Percentiles rank a stretch among this genome's conserved stretches.
These are phyloP conservation scores for Verticillium isaacii DNA, from an alignment of 2,329 filamentous ascomycete genomes.

Conservation along the genomic window DNA sequence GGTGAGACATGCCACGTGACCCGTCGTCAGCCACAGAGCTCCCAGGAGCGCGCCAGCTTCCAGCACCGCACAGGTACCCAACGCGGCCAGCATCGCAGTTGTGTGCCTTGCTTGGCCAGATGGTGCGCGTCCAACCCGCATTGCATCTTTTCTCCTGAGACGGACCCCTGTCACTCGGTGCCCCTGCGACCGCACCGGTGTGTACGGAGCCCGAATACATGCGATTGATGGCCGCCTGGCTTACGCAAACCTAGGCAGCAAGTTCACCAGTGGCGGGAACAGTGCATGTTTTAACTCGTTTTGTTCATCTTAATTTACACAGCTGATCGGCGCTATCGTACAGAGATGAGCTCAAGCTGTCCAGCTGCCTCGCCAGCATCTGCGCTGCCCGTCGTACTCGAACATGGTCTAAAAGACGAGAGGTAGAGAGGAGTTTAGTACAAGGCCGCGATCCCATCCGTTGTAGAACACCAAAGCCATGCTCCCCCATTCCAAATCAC, in stretches of 20 bases:
- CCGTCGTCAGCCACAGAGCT: background rate
- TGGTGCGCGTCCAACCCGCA: background rate
- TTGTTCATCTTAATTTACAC: slow-evolving; percentile 11
- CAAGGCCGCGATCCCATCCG: slow-evolving; percentile 29
- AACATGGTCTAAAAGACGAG: slow-evolving; percentile 15
- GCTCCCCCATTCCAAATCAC: slow-evolving; percentile 27
- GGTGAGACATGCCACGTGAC: slow-evolving; percentile 15
- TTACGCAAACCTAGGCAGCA: background rate
- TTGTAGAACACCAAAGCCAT: slow-evolving; percentile 46
- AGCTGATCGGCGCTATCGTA: slow-evolving; percentile 14
- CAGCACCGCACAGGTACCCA: background rate
- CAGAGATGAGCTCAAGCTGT: slow-evolving; percentile 11
- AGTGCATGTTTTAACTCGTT: background rate
- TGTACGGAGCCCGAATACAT: background rate
- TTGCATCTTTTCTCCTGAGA: background rate
- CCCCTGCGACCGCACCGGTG: background rate
- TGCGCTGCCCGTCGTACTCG: slow-evolving; percentile 5
- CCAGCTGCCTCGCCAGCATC: slow-evolving; percentile 7
- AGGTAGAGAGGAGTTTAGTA: slow-evolving; percentile 30
- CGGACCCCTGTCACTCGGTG: background rate
- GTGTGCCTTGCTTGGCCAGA: background rate
- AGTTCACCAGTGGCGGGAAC: background rate
- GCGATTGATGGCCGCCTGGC: too few relatives aligned
- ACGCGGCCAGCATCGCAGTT: background rate
- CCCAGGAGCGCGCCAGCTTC: background rate